Evolutionary conservation across 2,329 filamentous ascomycete genomes (phyloP), one percentile per base, ranked within the genome.

Genomic region (Drechmeria coniospora): DNA sequence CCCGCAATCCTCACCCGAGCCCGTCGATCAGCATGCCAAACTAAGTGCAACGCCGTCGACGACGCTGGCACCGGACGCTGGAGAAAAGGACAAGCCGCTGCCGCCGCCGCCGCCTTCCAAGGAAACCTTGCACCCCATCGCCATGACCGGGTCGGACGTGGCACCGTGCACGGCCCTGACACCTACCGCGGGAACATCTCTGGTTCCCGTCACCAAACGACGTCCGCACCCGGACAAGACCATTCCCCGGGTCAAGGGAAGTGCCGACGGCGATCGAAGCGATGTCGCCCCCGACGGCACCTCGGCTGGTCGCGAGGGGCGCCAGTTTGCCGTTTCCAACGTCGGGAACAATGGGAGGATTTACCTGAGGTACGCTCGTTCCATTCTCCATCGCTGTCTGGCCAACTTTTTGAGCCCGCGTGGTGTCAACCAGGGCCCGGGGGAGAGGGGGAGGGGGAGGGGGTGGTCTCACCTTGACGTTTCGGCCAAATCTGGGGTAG

Each of bases 271-370:
- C 8, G 63, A 65, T 32, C 69, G 61, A 44, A 59, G 56, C 41
- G 67, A 72, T 29, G 56, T 72, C 32, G 54, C 61, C n/a, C 61
- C 67, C 8, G 76, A 81, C 43, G 66, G 66, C 32, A 55, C 62
- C 32, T 68, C 72, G 25, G 68, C 61, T 30, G 65, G 68, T 19
- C 65, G 74, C 33, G 71, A 75, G 46, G 75, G 73, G 26, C 68
- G 76, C 30, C 74, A 81, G 43, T 86, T 87, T 47, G 74, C 78
- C 2, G 80, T 87, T 30, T 73, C 76, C 27, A 86, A 84, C 50
- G 79, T 87, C 33, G 79, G 79, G 15, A 80, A 83, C 47, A 83
- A 84, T 53, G 80, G 80, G 21, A 74, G 75, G 47, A 81, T 87
- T 51, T 87, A 83, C 51, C 50, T 87, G 39, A 79, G 78, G 78